Evolutionary conservation across 2,329 filamentous ascomycete genomes (phyloP), one percentile per base, ranked within the genome.

Genomic region (Beauveria sp.): DNA sequence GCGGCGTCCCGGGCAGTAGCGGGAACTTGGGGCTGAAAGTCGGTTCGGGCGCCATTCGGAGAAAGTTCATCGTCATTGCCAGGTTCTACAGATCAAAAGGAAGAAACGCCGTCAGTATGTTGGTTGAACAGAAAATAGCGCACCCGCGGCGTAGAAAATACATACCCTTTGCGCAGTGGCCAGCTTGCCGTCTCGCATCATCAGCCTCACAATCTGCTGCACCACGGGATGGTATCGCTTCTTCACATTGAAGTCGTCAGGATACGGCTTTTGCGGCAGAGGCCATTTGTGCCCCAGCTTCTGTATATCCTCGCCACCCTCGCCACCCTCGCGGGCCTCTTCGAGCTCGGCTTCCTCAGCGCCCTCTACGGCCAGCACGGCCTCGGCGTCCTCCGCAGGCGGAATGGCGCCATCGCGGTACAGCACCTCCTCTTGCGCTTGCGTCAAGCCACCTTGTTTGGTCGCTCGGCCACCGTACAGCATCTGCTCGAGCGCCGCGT

Each of bases 101-200:
- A 42, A 53, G n/a, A 53, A 20, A 18, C 16, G 5, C 3, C 24
- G 56, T 58, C n/a, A 58, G 55, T 42, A 58, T 3, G 20, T 28
- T 20, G 3, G 2, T 22, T 14, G 9, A 14, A 9, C 10, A 20
- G 5, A 6, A 34, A 8, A 59, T 14, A 5, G 14, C 18, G 34
- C n/a, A 10, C 2, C 42, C 26, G 24, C 16, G 52, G 22, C 31
- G 26, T 8, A 22, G 9, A 48, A 18, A 1, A 43, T 5, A 72
- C 84, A 63, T 81, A 96, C 92, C 79, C 87, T 86, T 75, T 99
- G 91, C n/a, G 95, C 95, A 73, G 85, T 83, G 71, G 88, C 89
- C 73, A 96, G 85, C 80, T 97, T 96, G 68, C 95, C 95, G 75
- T 98, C 85, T 69, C 82, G 81, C 93, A 98, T 99, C 65, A 99